A percentile compares a stretch with the other conserved stretches of the same genome.
phyloP scores from a whole-genome alignment of 2,329 filamentous ascomycete species.

The Calonectria pauciramosa region DNA sequence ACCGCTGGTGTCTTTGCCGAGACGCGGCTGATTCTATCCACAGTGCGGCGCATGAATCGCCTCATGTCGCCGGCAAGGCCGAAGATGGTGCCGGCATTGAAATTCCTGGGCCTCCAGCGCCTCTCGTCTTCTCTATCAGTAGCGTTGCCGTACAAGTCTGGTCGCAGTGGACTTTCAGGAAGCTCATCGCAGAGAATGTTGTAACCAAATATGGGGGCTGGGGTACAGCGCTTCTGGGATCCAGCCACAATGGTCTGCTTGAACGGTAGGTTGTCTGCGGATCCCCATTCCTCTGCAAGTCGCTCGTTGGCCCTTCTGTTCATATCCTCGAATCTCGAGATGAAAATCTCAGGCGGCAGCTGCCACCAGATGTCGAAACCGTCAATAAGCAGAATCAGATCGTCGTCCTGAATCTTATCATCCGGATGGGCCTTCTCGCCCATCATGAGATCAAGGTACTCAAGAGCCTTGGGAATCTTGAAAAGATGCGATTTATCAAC shows the following conservation, averaged over 20 bases:
- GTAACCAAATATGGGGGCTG: constrained; percentile 1
- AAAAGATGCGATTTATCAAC: constrained; percentile 40
- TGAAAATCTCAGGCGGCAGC: constrained; percentile 42
- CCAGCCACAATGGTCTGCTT: constrained; percentile 38
- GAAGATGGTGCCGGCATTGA: constrained; percentile 47
- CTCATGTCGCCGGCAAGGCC: constrained; percentile 41
- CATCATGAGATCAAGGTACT: constrained; percentile 39
- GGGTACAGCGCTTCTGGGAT: constrained; percentile 41
- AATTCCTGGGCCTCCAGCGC: constrained; percentile 34
- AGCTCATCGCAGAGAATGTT: constrained; percentile 35
- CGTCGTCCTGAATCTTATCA: constrained; percentile 35
- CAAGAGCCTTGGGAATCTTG: constrained; percentile 44
- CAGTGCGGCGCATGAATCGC: constrained; percentile 36
- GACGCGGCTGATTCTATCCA: constrained; percentile 36
- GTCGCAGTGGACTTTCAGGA: constrained; percentile 32
- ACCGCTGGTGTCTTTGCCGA: constrained; percentile 14
- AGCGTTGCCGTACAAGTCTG: constrained; percentile 35
- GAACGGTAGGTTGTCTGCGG: constrained; percentile 2
- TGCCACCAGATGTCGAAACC: constrained; percentile 48
- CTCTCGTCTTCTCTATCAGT: constrained; percentile 27
- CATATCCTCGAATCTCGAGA: constrained; percentile 41
- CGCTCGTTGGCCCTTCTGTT: constrained; percentile 34
- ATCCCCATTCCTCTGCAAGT: constrained; percentile 25
- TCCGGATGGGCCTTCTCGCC: neutral
- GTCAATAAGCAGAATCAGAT: constrained; percentile 43